phyloP scores from a whole-genome alignment of 148 eudicot genomes.

The Rheum nobile region DNA sequence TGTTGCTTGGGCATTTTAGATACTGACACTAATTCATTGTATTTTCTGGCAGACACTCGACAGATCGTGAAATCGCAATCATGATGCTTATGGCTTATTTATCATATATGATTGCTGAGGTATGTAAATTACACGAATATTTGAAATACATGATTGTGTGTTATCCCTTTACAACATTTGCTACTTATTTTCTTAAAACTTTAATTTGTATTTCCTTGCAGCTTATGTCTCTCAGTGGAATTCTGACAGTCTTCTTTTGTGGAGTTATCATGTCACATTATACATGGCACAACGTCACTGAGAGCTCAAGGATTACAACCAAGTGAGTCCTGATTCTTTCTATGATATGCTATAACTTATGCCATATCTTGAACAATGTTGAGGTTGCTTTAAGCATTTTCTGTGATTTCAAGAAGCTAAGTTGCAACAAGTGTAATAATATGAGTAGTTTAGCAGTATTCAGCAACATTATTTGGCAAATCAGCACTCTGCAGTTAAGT shows the following conservation, averaged over 20 bases:
- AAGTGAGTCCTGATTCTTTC: conserved; percentile 31
- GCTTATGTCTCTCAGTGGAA: conserved; percentile 50
- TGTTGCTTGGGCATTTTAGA: not conserved
- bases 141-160: not conserved
- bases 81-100: conserved; percentile 67
- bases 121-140: conserved; percentile 5
- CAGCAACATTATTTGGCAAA: not conserved
- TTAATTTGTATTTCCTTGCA: conserved; percentile 14
- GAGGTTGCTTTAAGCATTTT: not conserved
- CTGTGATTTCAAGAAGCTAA: not conserved
- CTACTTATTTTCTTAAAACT: not conserved
- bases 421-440: too few relatives aligned
- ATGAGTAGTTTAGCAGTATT: not conserved
- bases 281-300: conserved; percentile 63
- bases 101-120: conserved; percentile 59
- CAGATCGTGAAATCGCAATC: conserved; percentile 64
- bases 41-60: conserved; percentile 41
- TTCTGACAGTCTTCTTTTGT: conserved; percentile 59
- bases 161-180: not conserved
- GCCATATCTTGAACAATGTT: not conserved
- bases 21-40: not conserved
- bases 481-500: too few relatives aligned
- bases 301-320: conserved; percentile 63
- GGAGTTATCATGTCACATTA: conserved; percentile 70
- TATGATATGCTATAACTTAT: not conserved